Evolutionary conservation across 192 early-diverging fungal genomes (phyloP).

Genomic region (Linnemannia hyalina): DNA sequence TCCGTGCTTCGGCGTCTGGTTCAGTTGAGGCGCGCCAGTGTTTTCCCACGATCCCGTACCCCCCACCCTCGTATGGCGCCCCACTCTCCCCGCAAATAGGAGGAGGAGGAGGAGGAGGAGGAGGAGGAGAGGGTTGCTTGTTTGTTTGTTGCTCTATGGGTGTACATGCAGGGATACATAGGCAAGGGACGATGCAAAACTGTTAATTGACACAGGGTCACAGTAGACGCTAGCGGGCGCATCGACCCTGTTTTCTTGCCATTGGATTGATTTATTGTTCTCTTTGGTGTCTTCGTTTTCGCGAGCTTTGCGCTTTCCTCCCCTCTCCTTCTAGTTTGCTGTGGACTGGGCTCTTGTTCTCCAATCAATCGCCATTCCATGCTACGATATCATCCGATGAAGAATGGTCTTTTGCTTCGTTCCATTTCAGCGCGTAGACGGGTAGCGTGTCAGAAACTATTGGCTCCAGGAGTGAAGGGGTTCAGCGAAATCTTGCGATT

Average conservation of each 20-base stretch:
- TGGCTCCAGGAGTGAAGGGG: neutral
- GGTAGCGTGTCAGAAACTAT: neutral
- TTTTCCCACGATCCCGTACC: neutral
- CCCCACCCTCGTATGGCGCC: no score
- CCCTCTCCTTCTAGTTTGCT: neutral
- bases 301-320: neutral
- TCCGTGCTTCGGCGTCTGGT: neutral
- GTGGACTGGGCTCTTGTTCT: neutral
- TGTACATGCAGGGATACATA: constrained; percentile 1
- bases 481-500: neutral
- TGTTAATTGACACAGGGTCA: neutral
- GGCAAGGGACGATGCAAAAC: neutral
- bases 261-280: neutral
- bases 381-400: neutral
- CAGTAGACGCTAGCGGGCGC: neutral
- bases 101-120: no score
- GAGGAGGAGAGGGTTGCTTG: no score
- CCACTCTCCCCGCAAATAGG: no score
- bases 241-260: neutral
- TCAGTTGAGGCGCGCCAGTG: neutral
- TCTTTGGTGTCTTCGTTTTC: neutral
- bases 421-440: neutral
- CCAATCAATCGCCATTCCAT: neutral
- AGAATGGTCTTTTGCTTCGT: neutral
- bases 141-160: neutral